These are phyloP conservation scores for Talaromyces sp. DNA, from an alignment of 2,329 filamentous ascomycete genomes.

Conservation along the genomic window DNA sequence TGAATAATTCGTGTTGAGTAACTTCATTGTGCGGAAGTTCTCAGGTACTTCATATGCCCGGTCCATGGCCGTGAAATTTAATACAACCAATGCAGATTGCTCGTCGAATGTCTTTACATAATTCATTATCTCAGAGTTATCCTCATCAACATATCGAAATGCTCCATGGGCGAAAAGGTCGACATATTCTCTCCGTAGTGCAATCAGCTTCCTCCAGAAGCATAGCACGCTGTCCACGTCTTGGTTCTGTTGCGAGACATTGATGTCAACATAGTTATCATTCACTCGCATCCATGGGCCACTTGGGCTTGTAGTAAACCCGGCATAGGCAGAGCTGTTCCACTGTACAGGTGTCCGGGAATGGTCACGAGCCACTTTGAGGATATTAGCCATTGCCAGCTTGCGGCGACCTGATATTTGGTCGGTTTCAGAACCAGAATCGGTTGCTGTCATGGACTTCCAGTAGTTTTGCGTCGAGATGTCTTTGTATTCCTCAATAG, in stretches of 20 bases:
- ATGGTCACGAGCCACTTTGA: conserved; percentile 49
- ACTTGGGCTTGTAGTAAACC: conserved; percentile 54
- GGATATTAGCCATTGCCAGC: conserved; percentile 19
- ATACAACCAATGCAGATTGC: conserved; percentile 27
- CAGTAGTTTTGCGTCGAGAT: conserved; percentile 58
- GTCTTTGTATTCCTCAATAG: conserved; percentile 63
- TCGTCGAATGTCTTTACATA: conserved; percentile 44
- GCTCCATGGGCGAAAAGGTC: conserved; percentile 64
- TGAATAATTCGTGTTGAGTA: background rate
- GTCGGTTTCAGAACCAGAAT: background rate
- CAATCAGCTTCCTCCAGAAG: conserved; percentile 58
- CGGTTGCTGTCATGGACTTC: conserved; percentile 26
- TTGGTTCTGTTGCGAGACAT: conserved; percentile 30
- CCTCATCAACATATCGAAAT: conserved; percentile 51
- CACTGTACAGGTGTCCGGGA: conserved; percentile 68
- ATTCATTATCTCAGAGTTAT: conserved; percentile 52
- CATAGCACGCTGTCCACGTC: conserved; percentile 50
- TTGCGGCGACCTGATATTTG: conserved; percentile 21
- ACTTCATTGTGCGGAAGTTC: background rate
- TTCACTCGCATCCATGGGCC: conserved; percentile 68
- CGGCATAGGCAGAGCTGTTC: conserved; percentile 54
- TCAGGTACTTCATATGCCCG: background rate
- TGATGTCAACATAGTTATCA: conserved; percentile 53
- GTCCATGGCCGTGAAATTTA: background rate
- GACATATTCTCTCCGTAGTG: conserved; percentile 54